Conservation (phyloP, 2,329 filamentous ascomycete species). For the Penicillium sp. region DNA sequence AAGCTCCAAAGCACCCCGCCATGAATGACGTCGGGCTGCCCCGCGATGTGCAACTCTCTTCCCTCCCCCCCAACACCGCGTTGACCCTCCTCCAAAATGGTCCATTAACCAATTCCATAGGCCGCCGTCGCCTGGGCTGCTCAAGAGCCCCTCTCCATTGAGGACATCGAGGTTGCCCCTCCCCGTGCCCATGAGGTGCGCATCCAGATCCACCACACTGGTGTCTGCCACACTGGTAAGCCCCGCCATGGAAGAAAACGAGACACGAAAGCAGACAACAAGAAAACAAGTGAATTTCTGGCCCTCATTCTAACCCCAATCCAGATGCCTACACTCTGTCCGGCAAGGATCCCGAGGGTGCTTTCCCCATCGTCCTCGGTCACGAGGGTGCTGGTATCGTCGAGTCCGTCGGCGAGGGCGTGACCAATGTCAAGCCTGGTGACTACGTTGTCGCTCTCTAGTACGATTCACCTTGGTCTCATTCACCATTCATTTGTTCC, state of each 20-base stretch:
- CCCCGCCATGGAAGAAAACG: conserved; percentile 19
- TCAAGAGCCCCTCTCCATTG: conserved; percentile 83
- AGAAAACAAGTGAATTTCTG: neutral
- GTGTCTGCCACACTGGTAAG: conserved; percentile 95
- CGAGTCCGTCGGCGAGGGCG: conserved; percentile 91
- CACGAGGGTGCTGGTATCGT: conserved; percentile 92
- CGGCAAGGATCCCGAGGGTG: conserved; percentile 95
- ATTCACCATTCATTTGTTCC: neutral
- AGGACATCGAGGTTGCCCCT: conserved; percentile 89
- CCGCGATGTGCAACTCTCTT: conserved; percentile 3
- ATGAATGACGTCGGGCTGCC: conserved; percentile 19
- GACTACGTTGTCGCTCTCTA: conserved; percentile 91
- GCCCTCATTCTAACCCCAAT: conserved; percentile 12
- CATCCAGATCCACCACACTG: conserved; percentile 96
- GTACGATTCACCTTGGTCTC: conserved; percentile 56
- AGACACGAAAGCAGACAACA: neutral
- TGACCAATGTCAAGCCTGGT: conserved; percentile 90
- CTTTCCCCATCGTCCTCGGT: conserved; percentile 85
- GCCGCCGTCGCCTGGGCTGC: conserved; percentile 98
- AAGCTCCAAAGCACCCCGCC: conserved; percentile 20
- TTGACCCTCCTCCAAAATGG: too few relatives aligned
- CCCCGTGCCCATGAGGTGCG: conserved; percentile 93
- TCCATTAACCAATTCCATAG: conserved; percentile 45
- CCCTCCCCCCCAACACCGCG: too few relatives aligned
- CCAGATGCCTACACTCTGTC: conserved; percentile 93